A percentile compares a stretch with the other conserved stretches of the same genome.
phyloP scores from a whole-genome alignment of 345 rosid species.

The Aegle marmelos region DNA sequence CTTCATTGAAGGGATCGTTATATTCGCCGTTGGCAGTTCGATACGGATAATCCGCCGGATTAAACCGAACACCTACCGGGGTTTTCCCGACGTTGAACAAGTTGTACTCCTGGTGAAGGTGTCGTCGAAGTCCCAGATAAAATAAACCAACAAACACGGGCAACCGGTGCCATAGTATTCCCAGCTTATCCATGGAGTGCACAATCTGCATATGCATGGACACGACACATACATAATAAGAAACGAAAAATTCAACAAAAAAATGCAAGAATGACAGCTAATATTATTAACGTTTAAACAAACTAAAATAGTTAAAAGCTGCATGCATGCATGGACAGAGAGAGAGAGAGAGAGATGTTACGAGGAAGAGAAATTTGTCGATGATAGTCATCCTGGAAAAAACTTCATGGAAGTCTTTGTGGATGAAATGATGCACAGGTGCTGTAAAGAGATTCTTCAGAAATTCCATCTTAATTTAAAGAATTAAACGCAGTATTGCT shows the following conservation, averaged over 20 bases:
- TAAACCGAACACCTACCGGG: constrained; percentile 39
- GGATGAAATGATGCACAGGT: not conserved
- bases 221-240: not conserved
- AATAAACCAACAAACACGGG: constrained; percentile 50
- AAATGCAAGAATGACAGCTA: not conserved
- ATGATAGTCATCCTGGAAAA: constrained; percentile 8
- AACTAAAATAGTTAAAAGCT: not conserved
- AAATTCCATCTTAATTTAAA: not conserved
- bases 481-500: not conserved
- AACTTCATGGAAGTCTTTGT: not conserved
- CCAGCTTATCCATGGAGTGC: constrained; percentile 28
- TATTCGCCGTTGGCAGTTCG: constrained; percentile 46
- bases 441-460: not conserved
- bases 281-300: no score
- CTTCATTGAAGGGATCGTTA: constrained; percentile 51
- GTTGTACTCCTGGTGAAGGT: constrained; percentile 53
- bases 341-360: not conserved
- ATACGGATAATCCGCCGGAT: constrained; percentile 46
- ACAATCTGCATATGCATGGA: not conserved
- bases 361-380: constrained; percentile 6
- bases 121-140: constrained; percentile 46
- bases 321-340: not conserved
- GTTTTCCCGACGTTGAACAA: constrained; percentile 50
- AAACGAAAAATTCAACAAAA: not conserved
- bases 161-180: constrained; percentile 42